Base-by-base conservation (phyloP, 768 basidiomycete genomes). In the Russula sp. region DNA sequence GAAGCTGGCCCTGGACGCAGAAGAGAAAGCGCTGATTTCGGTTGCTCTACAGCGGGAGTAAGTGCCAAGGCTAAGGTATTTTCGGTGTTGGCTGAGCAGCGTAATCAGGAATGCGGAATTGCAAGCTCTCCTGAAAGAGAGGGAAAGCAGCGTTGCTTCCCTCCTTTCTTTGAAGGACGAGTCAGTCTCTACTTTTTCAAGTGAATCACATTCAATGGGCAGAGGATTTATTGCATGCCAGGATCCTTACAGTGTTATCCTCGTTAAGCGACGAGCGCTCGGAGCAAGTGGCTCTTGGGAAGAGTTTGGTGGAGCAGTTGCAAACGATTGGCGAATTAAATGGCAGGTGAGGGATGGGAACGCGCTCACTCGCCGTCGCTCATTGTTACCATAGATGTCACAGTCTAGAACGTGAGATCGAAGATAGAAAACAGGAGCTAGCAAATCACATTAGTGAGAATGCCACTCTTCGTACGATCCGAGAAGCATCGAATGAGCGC, bases 81-180 rank as follows among this genome's bases (percentile, higher is more conserved):
- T 27, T 27, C 18, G 31, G 4, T 22, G 22, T 31, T 57, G 13
- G 27, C n/a, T 53, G 35, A 51, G 27, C 22, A n/a, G 32, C 13
- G 50, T 47, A 10, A 47, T n/a, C 27, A 66, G 67, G 55, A 66
- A 68, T 51, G 53, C 44, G n/a, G 60, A 55, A 45, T 37, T 66
- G 3, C 65, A 57, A 39, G 40, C 65, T 22, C 60, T 68, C 27
- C 57, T 68, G 34, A 58, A 59, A 7, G 61, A 68, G 14, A 62
- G 51, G 16, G 54, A 42, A 37, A 59, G 14, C 32, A 59, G 48
- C 14, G n/a, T 52, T 14, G 27, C 51, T 11, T 45, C 61, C 4
- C 42, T 66, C 8, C 53, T 49, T 48, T 55, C 54, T 7, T 34
- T 63, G 31, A 68, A 66, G 55, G 54, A 66, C 9, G 67, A 68